Conservation (phyloP, 345 rosid species). For the Adansonia digitata region DNA sequence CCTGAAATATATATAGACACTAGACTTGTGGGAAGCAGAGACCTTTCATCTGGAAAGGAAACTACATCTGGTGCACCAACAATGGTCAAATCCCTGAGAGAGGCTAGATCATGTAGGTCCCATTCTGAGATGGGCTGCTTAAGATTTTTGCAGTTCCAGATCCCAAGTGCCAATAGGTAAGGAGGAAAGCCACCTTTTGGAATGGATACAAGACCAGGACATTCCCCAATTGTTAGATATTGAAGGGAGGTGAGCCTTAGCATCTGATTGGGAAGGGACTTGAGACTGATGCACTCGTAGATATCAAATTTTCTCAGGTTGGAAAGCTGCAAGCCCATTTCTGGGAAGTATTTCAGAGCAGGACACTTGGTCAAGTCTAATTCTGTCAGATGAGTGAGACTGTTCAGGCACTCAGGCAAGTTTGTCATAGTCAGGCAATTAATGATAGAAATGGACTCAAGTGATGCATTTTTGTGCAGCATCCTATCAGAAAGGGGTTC, state of each 20-base stretch:
- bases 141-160: constrained; percentile 12
- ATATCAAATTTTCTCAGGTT: constrained; percentile 8
- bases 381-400: constrained; percentile 12
- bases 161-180: constrained; percentile 5
- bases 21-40: constrained; percentile 13
- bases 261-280: constrained; percentile 11
- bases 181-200: constrained; percentile 19
- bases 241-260: not conserved
- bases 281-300: not conserved
- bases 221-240: not conserved
- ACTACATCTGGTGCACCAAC: not conserved
- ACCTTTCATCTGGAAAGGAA: constrained; percentile 10
- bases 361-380: constrained; percentile 7
- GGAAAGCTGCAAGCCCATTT: constrained; percentile 11
- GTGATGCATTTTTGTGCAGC: constrained; percentile 11
- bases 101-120: constrained; percentile 14
- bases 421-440: not conserved
- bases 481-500: not conserved
- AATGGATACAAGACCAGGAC: constrained; percentile 12
- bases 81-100: constrained; percentile 18
- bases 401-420: constrained; percentile 2
- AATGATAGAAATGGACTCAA: constrained; percentile 6
- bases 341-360: constrained; percentile 18
- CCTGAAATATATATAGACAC: not conserved
- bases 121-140: constrained; percentile 14